A percentile compares a stretch with the other conserved stretches of the same genome.
Conservation (phyloP, 805 yeast genomes). For the Helenozyma baotianmanensis region DNA sequence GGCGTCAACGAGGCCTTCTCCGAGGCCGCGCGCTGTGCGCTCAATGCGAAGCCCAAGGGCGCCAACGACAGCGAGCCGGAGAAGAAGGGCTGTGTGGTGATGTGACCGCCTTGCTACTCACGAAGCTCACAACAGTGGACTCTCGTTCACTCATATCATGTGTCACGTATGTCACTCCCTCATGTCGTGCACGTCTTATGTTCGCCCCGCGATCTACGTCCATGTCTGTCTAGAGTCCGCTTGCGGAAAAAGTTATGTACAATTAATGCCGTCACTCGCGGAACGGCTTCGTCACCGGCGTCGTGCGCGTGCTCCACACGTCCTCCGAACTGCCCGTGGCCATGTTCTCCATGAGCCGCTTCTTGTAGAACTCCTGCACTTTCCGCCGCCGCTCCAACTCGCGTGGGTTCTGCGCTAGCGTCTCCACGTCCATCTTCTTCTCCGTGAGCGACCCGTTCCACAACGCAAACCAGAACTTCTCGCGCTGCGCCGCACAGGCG, state of each 20-base stretch:
- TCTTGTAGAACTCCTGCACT: slow-evolving; percentile 69
- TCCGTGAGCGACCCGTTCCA: slow-evolving; percentile 39
- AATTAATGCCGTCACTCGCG: slow-evolving; percentile 18
- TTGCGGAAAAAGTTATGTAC: no score
- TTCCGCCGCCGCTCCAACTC: slow-evolving; percentile 46
- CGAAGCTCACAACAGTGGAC: no score
- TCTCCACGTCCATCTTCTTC: slow-evolving; percentile 31
- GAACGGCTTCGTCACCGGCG: slow-evolving; percentile 36
- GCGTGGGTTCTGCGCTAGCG: slow-evolving; percentile 30
- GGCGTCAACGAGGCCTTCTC: slow-evolving; percentile 99
- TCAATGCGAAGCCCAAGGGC: slow-evolving; percentile 83
- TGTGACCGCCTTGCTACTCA: slow-evolving; percentile 19
- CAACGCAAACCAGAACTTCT: slow-evolving; percentile 78
- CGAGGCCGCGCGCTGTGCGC: slow-evolving; percentile 96
- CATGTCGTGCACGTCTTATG: no score
- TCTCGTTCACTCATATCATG: no score
- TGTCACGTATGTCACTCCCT: no score
- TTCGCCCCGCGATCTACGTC: no score
- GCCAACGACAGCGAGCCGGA: slow-evolving; percentile 46
- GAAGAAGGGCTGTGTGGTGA: slow-evolving; percentile 35
- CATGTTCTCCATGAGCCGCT: slow-evolving; percentile 55
- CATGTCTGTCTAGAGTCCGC: no score
- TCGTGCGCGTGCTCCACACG: slow-evolving; percentile 60
- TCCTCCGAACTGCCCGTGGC: slow-evolving; percentile 76
- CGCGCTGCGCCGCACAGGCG: slow-evolving; percentile 63